Base-by-base conservation (phyloP, 1,139 yeast species). In the Scheffersomyces quercinus region DNA sequence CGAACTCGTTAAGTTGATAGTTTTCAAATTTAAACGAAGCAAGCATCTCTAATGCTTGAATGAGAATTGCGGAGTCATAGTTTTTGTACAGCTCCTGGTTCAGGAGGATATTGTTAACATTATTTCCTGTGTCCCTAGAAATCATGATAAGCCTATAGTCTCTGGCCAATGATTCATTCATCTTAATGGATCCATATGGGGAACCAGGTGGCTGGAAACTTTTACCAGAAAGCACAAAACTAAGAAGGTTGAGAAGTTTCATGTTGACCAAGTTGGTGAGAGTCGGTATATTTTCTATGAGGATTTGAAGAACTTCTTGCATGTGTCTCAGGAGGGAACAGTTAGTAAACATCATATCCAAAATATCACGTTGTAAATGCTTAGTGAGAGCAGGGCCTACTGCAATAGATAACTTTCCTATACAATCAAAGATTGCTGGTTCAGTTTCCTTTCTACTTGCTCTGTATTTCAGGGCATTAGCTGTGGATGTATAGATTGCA, bases 381-480 rank as follows among this genome's bases (percentile, higher is more conserved):
- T 91, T 91, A 0, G 97, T 87, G 42, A 93, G 72, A 1, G 97
- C 96, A n/a, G 97, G 96, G 0, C 97, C 98, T 10, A 91, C 90
- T 0, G 98, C 95, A 20, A 79, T 77, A 0, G 97, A 91, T 39
- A 93, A 70, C 66, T 88, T 87, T 0, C 95, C 89, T 40, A 93
- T 78, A 60, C 98, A 93, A 53, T 87, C 90, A 56, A 91, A 93
- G 16, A 93, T 82, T 0, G 97, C 91, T 0, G 90, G 86, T 53
- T 89, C 96, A 36, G 88, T 84, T 41, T 86, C 93, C 56, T 82
- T 85, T 50, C 86, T 75, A 30, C 73, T 70, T 40, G 82, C 82
- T 36, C 73, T 57, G 41, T 81, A 81, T 60, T 85, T 89, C 1
- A 89, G 74, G 12, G 72, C 62, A 41, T 65, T 65, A 1, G 73